These are phyloP conservation scores for Guadua angustifolia DNA, from an alignment of 176 grass and related monocot genomes.

Conservation along the genomic window DNA sequence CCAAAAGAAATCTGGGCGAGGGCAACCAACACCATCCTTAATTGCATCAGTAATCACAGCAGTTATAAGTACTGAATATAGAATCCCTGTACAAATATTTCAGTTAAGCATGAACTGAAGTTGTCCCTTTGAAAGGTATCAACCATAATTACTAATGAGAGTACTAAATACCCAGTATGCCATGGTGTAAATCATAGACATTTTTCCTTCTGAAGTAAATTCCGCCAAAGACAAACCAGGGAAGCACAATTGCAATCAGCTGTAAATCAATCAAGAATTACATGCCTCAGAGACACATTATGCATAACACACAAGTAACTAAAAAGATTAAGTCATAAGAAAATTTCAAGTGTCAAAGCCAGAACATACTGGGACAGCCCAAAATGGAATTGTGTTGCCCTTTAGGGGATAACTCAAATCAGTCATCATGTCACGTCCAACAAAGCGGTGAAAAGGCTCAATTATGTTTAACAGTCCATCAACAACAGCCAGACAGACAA, in stretches of 20 bases:
- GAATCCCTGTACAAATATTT: constrained; percentile 53
- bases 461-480: constrained; percentile 70
- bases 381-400: constrained; percentile 72
- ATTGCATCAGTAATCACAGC: constrained; percentile 77
- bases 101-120: constrained; percentile 12
- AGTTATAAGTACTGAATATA: constrained; percentile 72
- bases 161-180: constrained; percentile 57
- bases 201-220: constrained; percentile 78
- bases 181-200: constrained; percentile 79
- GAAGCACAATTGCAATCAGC: constrained; percentile 60
- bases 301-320: constrained; percentile 5
- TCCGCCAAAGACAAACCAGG: constrained; percentile 45
- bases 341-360: background rate
- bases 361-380: constrained; percentile 69
- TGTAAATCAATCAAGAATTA: constrained; percentile 42
- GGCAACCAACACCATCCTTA: constrained; percentile 72
- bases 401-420: constrained; percentile 69
- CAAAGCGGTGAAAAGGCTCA: constrained; percentile 77
- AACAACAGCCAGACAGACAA: constrained; percentile 49
- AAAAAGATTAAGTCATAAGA: constrained; percentile 6
- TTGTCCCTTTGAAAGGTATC: constrained; percentile 11
- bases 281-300: background rate
- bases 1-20: constrained; percentile 84
- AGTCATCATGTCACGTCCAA: constrained; percentile 73
- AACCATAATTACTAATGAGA: constrained; percentile 4